Evolutionary conservation across 805 yeast genomes (phyloP).

Genomic region (Starmerella tilneyi): DNA sequence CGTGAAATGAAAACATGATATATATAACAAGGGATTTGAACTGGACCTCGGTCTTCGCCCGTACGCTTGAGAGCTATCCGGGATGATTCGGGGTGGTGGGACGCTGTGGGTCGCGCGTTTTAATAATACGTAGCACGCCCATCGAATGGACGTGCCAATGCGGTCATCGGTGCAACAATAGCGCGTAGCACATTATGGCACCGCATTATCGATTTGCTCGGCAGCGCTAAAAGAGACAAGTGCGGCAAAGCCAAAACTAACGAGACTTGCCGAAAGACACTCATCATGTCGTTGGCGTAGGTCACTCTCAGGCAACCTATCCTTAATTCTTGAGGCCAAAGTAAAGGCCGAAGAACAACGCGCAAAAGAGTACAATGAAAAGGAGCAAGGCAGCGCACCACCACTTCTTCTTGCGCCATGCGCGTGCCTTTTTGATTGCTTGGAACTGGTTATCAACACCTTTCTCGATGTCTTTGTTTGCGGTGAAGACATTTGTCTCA

Average conservation of each 20-base stretch:
- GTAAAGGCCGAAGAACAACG: conserved; percentile 21
- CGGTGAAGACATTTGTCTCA: conserved; percentile 67
- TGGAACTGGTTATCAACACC: conserved; percentile 90
- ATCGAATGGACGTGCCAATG: too few relatives aligned
- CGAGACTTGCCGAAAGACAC: too few relatives aligned
- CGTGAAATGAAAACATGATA: conserved; percentile 1
- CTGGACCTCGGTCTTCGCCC: background rate
- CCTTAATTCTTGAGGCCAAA: conserved; percentile 8
- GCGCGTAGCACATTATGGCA: too few relatives aligned
- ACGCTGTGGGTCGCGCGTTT: too few relatives aligned
- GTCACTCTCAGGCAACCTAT: too few relatives aligned
- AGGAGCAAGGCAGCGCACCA: conserved; percentile 46
- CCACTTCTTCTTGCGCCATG: conserved; percentile 83
- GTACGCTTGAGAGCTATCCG: background rate
- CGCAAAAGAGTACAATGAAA: conserved; percentile 23
- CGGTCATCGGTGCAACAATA: too few relatives aligned
- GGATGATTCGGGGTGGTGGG: too few relatives aligned
- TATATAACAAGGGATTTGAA: conserved; percentile 1
- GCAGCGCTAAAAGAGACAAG: too few relatives aligned
- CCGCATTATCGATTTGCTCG: too few relatives aligned
- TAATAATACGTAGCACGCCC: too few relatives aligned
- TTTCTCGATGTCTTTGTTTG: conserved; percentile 82
- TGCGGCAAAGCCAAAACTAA: background rate
- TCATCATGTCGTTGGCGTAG: too few relatives aligned
- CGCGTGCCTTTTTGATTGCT: conserved; percentile 79